These are phyloP conservation scores for Acrodontium crateriforme DNA, from an alignment of 2,329 filamentous ascomycete species.

Conservation along the genomic window DNA sequence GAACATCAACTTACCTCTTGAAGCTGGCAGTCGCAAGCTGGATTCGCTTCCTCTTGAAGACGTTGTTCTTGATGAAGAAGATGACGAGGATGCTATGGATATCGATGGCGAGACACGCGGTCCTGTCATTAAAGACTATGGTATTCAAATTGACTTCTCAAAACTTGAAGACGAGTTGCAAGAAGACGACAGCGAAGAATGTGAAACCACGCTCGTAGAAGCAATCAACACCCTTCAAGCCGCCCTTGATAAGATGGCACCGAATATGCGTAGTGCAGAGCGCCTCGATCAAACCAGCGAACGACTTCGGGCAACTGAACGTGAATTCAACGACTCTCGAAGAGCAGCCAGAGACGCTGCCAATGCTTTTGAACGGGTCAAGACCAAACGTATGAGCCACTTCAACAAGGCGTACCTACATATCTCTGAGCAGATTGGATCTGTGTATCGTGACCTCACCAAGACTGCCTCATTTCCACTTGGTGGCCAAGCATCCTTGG, in stretches of 20 bases:
- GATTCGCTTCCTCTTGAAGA: slow-evolving; percentile 83
- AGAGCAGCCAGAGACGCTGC: slow-evolving; percentile 59
- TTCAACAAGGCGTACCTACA: slow-evolving; percentile 94
- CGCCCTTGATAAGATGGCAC: slow-evolving; percentile 86
- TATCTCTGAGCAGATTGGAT: slow-evolving; percentile 85
- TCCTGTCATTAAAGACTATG: slow-evolving; percentile 64
- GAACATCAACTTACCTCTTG: slow-evolving; percentile 74
- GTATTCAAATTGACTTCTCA: slow-evolving; percentile 79
- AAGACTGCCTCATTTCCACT: slow-evolving; percentile 80
- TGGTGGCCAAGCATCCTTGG: slow-evolving; percentile 77
- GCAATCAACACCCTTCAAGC: slow-evolving; percentile 59
- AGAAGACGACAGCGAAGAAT: slow-evolving; percentile 54
- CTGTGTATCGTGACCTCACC: slow-evolving; percentile 91
- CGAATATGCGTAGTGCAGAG: slow-evolving; percentile 92
- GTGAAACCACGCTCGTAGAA: slow-evolving; percentile 65
- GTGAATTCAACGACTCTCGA: slow-evolving; percentile 79
- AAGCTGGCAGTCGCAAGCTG: slow-evolving; percentile 53
- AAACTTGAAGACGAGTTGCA: slow-evolving; percentile 70
- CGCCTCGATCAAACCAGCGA: slow-evolving; percentile 75
- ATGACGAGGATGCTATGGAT: slow-evolving; percentile 83
- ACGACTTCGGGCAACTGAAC: slow-evolving; percentile 69
- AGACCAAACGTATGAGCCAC: slow-evolving; percentile 69
- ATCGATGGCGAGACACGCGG: slow-evolving; percentile 54
- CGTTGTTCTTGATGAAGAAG: slow-evolving; percentile 42
- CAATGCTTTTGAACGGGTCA: slow-evolving; percentile 71